These are phyloP conservation scores for Paracamarosporium sp. DNA, from an alignment of 2,329 filamentous ascomycete genomes.

Conservation along the genomic window DNA sequence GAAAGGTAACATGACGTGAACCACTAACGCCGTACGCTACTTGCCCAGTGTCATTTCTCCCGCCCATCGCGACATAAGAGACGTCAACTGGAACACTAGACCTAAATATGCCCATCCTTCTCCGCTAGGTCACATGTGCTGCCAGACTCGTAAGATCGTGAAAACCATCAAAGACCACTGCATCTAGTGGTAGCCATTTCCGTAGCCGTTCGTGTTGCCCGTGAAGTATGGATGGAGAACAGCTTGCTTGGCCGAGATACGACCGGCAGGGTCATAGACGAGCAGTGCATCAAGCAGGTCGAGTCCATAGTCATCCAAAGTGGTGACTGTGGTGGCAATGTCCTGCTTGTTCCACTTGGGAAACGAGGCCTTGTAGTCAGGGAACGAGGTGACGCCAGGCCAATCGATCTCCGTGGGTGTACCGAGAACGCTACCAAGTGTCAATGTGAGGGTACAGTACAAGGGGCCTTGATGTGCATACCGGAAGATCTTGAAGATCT, in stretches of 20 bases:
- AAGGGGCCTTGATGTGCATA: slow-evolving; percentile 48
- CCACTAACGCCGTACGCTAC: slow-evolving; percentile 27
- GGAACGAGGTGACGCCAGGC: slow-evolving; percentile 93
- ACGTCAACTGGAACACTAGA: neutral
- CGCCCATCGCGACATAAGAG: slow-evolving; percentile 20
- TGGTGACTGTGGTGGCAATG: slow-evolving; percentile 70
- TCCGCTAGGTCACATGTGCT: slow-evolving; percentile 22
- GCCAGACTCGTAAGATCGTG: slow-evolving; percentile 38
- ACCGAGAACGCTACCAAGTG: slow-evolving; percentile 64
- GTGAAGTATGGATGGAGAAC: slow-evolving; percentile 85
- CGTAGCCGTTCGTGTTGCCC: slow-evolving; percentile 52
- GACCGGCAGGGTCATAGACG: slow-evolving; percentile 84
- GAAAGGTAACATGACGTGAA: slow-evolving; percentile 18
- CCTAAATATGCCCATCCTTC: slow-evolving; percentile 6
- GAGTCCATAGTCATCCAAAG: slow-evolving; percentile 74
- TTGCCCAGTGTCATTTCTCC: slow-evolving; percentile 13
- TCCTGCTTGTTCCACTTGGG: slow-evolving; percentile 85
- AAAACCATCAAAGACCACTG: slow-evolving; percentile 26
- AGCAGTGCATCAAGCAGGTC: slow-evolving; percentile 75
- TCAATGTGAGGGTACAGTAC: slow-evolving; percentile 13
- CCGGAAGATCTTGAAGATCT: slow-evolving; percentile 96
- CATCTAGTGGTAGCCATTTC: slow-evolving; percentile 41
- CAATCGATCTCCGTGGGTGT: slow-evolving; percentile 83
- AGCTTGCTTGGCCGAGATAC: slow-evolving; percentile 88
- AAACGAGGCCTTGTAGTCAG: slow-evolving; percentile 91